A percentile compares a stretch with the other conserved stretches of the same genome.
Conservation (phyloP, 257 asterid species). For the Knoxia roxburghii region DNA sequence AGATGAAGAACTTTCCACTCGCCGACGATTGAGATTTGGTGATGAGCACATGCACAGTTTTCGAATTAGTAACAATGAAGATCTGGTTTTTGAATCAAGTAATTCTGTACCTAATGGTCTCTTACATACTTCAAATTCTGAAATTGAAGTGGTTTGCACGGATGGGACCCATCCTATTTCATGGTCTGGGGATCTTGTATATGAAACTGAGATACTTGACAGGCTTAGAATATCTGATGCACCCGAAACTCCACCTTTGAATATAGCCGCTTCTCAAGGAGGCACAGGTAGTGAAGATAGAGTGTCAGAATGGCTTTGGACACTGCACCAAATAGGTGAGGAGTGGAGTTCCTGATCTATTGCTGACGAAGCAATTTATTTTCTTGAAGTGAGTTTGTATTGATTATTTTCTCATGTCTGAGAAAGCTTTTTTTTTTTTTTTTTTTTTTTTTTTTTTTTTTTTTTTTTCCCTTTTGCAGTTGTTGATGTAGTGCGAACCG, state of each 20-base stretch:
- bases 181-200: slow-evolving; percentile 38
- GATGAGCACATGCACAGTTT: slow-evolving; percentile 82
- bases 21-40: slow-evolving; percentile 54
- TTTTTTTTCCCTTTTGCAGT: slow-evolving; percentile 32
- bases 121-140: slow-evolving; percentile 34
- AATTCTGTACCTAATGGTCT: slow-evolving; percentile 38
- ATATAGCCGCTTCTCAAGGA: slow-evolving; percentile 44
- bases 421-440: slow-evolving; percentile 1
- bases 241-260: slow-evolving; percentile 44
- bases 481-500: slow-evolving; percentile 98
- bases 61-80: slow-evolving; percentile 71
- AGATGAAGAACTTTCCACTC: slow-evolving; percentile 41
- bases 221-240: slow-evolving; percentile 59
- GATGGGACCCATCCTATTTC: slow-evolving; percentile 33
- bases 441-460: slow-evolving; percentile 4
- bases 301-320: slow-evolving; percentile 99
- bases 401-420: slow-evolving; percentile 13
- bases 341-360: not conserved
- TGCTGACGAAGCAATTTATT: slow-evolving; percentile 6
- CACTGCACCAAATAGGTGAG: slow-evolving; percentile 87
- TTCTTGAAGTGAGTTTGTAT: not conserved
- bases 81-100: slow-evolving; percentile 74
- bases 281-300: slow-evolving; percentile 57
- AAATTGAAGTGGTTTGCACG: slow-evolving; percentile 36
- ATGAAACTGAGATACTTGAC: slow-evolving; percentile 39